These are phyloP conservation scores for Escallonia herrerae DNA, from an alignment of 129 eudicot species.

Conservation along the genomic window DNA sequence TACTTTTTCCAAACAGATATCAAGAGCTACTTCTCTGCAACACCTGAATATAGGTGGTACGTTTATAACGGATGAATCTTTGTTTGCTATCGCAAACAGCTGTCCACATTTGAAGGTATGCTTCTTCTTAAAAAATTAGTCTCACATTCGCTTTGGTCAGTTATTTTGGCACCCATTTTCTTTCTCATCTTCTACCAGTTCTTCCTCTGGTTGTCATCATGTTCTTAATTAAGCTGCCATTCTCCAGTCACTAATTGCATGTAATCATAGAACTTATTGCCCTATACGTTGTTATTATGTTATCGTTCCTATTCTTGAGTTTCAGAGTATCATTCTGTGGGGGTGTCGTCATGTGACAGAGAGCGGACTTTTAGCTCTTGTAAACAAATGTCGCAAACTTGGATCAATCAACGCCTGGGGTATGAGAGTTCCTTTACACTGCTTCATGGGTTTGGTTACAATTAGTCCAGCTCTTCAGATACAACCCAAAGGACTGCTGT, in stretches of 20 bases:
- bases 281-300: neutral
- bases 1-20: constrained; percentile 36
- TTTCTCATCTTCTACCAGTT: no score
- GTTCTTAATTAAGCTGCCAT: no score
- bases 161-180: neutral
- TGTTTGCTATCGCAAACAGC: constrained; percentile 74
- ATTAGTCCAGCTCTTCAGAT: constrained; percentile 90
- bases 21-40: constrained; percentile 71
- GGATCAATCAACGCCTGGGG: constrained; percentile 87
- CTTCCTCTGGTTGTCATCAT: no score
- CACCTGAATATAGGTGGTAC: constrained; percentile 96
- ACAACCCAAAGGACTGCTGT: constrained; percentile 50
- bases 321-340: constrained; percentile 74
- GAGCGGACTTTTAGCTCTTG: constrained; percentile 68
- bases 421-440: constrained; percentile 66
- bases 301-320: neutral
- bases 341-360: constrained; percentile 93
- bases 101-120: constrained; percentile 79
- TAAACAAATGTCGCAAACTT: constrained; percentile 64
- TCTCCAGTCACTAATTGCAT: no score
- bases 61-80: constrained; percentile 72
- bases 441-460: constrained; percentile 48
- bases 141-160: neutral
- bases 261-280: no score
- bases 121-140: neutral